Evolutionary conservation across 352 stramenopile genomes (phyloP), one percentile per base, ranked within the genome.

Genomic region (Elongisporangium undulatum): DNA sequence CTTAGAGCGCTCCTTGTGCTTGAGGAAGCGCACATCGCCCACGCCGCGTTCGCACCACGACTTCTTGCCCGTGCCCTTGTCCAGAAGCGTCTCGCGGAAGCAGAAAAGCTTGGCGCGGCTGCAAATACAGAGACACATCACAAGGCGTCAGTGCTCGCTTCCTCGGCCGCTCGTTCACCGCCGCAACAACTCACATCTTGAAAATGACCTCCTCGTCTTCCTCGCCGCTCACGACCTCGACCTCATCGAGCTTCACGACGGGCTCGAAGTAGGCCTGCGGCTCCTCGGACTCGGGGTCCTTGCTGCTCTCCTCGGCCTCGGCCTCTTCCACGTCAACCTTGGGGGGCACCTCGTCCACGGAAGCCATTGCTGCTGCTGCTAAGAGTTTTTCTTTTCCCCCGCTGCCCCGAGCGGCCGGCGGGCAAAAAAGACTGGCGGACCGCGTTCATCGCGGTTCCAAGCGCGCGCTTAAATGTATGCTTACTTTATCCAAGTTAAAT

Each of bases 21-120:
- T 97, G 60, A 99, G 85, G 76, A 99, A 98, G 58, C 96, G 95
- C 55, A 97, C 89, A 56, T 99, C 94, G 49, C 97, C 97, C 57
- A 99, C 95, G 39, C 97, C 97, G 64, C 96, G 90, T 76, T 99
- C 97, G 61, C 90, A 96, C 97, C 97, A 99, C 56, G 94, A 85
- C 79, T 99, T 99, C 61, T 97, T 98, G 45, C 97, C 97, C 49
- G 95, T 97, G 49, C 96, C 97, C 79, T 98, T 98, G 83, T 99
- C 94, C 26, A 99, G 79, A 38, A 99, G 73, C 51, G 96, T 98
- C 77, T 99, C 96, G 49, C 95, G 92, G 82, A 94, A 99, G 64
- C 97, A 87, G 68, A 99, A 99, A 0, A 98, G 82, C 87, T 99
- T 99, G 53, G 92, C 85, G 38, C 96, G 92, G 45, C 90, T 92